Evolutionary conservation across 2,329 filamentous ascomycete species (phyloP).

Genomic region (Aspergillus sp.): DNA sequence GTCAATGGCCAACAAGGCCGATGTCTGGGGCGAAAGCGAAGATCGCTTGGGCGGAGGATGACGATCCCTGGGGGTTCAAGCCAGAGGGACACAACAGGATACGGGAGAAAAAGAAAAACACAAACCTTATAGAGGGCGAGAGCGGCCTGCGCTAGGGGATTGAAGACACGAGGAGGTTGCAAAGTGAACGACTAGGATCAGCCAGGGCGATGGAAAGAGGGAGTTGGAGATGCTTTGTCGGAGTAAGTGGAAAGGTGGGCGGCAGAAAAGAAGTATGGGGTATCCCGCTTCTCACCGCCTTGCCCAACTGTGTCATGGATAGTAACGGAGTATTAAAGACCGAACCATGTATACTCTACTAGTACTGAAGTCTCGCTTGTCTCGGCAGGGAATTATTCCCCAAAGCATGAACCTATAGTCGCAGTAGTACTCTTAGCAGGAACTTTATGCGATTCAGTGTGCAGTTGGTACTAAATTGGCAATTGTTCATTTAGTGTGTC

Average conservation of each 20-base stretch:
- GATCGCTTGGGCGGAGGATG: conserved; percentile 7
- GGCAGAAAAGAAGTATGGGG: conserved; percentile 4
- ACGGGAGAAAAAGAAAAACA: conserved; percentile 7
- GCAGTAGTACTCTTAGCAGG: too few relatives aligned
- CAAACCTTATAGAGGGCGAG: conserved; percentile 10
- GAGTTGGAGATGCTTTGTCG: neutral
- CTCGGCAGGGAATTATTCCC: too few relatives aligned
- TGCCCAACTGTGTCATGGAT: neutral
- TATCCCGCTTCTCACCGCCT: neutral
- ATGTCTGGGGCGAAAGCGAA: conserved; percentile 12
- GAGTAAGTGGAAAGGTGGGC: neutral
- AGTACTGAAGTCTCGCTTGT: too few relatives aligned
- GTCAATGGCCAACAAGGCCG: conserved; percentile 8
- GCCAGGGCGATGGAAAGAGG: neutral
- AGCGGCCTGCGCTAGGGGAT: conserved; percentile 1
- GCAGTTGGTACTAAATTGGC: too few relatives aligned
- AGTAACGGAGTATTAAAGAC: too few relatives aligned
- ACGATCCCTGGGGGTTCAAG: conserved; percentile 6
- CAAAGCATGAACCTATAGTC: too few relatives aligned
- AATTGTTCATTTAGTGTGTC: too few relatives aligned
- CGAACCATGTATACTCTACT: too few relatives aligned
- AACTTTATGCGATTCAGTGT: too few relatives aligned
- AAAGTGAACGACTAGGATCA: conserved; percentile 1
- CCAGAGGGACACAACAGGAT: neutral
- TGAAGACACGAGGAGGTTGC: conserved; percentile 1